A percentile compares a stretch with the other conserved stretches of the same genome.
Evolutionary conservation across 2,329 filamentous ascomycete species (phyloP).

Genomic region (Niveomyces coronatus): DNA sequence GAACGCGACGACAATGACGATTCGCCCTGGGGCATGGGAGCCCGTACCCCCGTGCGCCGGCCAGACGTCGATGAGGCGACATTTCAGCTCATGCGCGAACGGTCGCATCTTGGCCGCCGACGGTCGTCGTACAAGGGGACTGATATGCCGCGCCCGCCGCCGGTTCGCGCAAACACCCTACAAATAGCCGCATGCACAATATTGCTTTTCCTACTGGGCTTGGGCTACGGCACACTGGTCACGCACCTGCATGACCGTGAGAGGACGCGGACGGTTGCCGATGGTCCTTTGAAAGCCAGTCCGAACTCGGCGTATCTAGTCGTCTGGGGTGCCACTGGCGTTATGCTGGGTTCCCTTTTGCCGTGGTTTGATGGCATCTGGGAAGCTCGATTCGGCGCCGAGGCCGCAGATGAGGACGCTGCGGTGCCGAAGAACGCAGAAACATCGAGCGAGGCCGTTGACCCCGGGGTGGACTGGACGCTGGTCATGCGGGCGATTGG

Average conservation of each 20-base stretch:
- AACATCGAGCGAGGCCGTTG: slow-evolving; percentile 19
- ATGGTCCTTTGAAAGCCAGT: slow-evolving; percentile 29
- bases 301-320: slow-evolving; percentile 57
- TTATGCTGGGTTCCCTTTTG: slow-evolving; percentile 66
- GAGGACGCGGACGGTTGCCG: slow-evolving; percentile 50
- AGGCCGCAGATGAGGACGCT: slow-evolving; percentile 21
- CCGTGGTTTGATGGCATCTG: slow-evolving; percentile 77
- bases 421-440: slow-evolving; percentile 20
- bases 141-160: slow-evolving; percentile 18
- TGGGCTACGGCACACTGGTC: slow-evolving; percentile 74
- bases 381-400: slow-evolving; percentile 41
- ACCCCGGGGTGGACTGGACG: slow-evolving; percentile 60
- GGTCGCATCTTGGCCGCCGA: slow-evolving; percentile 24
- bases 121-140: slow-evolving; percentile 24
- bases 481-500: slow-evolving; percentile 46
- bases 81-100: slow-evolving; percentile 33
- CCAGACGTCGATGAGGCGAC: slow-evolving; percentile 34
- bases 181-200: slow-evolving; percentile 47
- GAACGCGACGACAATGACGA: slow-evolving; percentile 45
- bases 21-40: slow-evolving; percentile 71
- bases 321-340: slow-evolving; percentile 74
- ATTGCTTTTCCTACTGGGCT: slow-evolving; percentile 67
- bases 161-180: slow-evolving; percentile 22
- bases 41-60: slow-evolving; percentile 52
- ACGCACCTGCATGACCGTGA: slow-evolving; percentile 66